Evolutionary conservation across 352 stramenopile genomes (phyloP).

Genomic region (Sclerospora graminicola): DNA sequence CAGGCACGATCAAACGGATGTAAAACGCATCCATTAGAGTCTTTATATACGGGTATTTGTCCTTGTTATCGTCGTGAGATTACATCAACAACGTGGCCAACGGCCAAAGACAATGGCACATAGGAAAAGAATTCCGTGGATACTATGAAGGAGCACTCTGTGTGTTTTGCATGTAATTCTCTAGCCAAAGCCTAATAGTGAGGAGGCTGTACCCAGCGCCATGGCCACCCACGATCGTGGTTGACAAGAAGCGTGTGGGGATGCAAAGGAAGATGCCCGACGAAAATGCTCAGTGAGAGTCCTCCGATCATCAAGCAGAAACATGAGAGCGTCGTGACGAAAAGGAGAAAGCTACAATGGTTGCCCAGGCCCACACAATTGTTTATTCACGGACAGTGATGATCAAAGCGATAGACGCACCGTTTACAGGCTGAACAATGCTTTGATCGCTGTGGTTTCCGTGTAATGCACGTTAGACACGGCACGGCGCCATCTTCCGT

Average conservation of each 20-base stretch:
- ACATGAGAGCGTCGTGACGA: slow-evolving; percentile 36
- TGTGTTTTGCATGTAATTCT: neutral
- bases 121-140: slow-evolving; percentile 49
- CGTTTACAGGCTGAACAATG: slow-evolving; percentile 71
- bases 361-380: slow-evolving; percentile 75
- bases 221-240: too few relatives aligned
- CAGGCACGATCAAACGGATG: slow-evolving; percentile 63
- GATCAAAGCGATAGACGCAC: slow-evolving; percentile 75
- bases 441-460: slow-evolving; percentile 68
- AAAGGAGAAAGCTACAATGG: slow-evolving; percentile 65
- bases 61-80: slow-evolving; percentile 81
- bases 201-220: too few relatives aligned
- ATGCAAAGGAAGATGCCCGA: too few relatives aligned
- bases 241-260: too few relatives aligned
- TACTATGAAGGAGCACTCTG: slow-evolving; percentile 34
- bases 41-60: slow-evolving; percentile 85
- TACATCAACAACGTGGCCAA: slow-evolving; percentile 46
- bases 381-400: slow-evolving; percentile 83
- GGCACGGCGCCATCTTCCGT: slow-evolving; percentile 51
- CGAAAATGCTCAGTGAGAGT: too few relatives aligned
- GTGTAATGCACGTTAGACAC: slow-evolving; percentile 69
- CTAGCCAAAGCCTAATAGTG: slow-evolving; percentile 16
- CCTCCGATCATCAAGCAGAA: too few relatives aligned
- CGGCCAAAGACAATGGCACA: slow-evolving; percentile 46
- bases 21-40: slow-evolving; percentile 62